Conservation (phyloP, 2,329 filamentous ascomycete genomes). For the Pezicula neosporulosa region DNA sequence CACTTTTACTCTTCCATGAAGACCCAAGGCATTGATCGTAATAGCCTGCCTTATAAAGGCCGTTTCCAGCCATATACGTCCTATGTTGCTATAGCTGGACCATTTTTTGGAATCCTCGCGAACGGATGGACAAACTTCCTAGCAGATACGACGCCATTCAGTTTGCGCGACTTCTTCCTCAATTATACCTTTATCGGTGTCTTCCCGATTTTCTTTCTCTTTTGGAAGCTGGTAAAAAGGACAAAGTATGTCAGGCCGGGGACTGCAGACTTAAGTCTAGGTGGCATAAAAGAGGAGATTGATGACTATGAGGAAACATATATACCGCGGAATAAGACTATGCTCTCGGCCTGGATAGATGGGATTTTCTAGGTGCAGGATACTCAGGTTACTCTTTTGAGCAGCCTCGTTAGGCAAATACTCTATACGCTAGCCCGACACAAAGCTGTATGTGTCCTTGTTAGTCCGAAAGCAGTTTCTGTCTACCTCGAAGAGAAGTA, state of each 20-base stretch:
- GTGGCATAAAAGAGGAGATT: conserved; percentile 4
- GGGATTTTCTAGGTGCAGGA: neutral
- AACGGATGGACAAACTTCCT: neutral
- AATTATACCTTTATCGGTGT: conserved; percentile 65
- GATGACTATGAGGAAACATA: conserved; percentile 3
- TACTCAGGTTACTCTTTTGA: too few species aligned
- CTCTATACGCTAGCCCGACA: too few species aligned
- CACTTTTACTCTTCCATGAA: conserved; percentile 66
- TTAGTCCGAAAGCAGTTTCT: too few species aligned
- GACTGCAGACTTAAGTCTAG: conserved; percentile 28
- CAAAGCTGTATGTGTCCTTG: too few species aligned
- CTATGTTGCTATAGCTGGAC: neutral
- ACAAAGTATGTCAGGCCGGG: conserved; percentile 40
- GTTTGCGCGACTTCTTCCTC: conserved; percentile 54
- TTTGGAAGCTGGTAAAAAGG: conserved; percentile 66
- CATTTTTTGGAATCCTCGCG: neutral
- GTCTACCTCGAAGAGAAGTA: too few species aligned
- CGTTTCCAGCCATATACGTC: neutral
- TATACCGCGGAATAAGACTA: neutral
- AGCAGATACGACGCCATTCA: neutral
- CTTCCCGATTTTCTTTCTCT: conserved; percentile 57
- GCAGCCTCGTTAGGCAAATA: too few species aligned
- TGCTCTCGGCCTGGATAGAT: conserved; percentile 1
- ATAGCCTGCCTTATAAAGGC: conserved; percentile 61
- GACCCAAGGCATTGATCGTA: conserved; percentile 63